Conservation (phyloP, 331 rosid species). For the Erythrophleum ivorense region DNA sequence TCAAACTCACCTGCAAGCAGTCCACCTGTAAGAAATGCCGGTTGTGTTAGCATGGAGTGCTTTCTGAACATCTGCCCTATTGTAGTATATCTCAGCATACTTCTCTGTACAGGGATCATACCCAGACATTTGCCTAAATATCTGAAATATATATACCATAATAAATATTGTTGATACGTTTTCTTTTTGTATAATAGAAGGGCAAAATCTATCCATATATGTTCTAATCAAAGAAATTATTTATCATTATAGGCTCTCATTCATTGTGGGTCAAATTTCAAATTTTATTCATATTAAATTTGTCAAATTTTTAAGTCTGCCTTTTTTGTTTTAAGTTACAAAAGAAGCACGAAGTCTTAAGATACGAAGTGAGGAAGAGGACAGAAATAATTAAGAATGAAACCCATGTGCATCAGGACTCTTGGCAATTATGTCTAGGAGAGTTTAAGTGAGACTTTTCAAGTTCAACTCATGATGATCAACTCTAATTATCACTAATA, state of each 20-base stretch:
- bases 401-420: neutral
- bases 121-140: constrained; percentile 62
- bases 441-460: neutral
- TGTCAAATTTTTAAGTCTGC: too few relatives aligned
- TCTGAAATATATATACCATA: constrained; percentile 30
- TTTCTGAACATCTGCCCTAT: constrained; percentile 86
- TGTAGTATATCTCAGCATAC: constrained; percentile 90
- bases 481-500: too few relatives aligned
- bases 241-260: too few relatives aligned
- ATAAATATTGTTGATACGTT: neutral
- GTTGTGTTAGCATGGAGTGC: constrained; percentile 94
- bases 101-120: constrained; percentile 97
- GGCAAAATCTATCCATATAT: neutral
- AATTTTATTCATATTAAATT: too few relatives aligned
- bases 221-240: neutral
- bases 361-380: neutral
- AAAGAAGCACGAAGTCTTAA: neutral
- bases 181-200: neutral
- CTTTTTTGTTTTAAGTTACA: neutral
- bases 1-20: constrained; percentile 80
- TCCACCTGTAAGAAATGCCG: constrained; percentile 83
- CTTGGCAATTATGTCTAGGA: neutral
- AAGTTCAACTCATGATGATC: too few relatives aligned
- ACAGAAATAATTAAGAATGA: neutral
- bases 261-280: neutral